phyloP scores from a whole-genome alignment of 148 eudicot genomes.

The Rhododendron griersonianum region DNA sequence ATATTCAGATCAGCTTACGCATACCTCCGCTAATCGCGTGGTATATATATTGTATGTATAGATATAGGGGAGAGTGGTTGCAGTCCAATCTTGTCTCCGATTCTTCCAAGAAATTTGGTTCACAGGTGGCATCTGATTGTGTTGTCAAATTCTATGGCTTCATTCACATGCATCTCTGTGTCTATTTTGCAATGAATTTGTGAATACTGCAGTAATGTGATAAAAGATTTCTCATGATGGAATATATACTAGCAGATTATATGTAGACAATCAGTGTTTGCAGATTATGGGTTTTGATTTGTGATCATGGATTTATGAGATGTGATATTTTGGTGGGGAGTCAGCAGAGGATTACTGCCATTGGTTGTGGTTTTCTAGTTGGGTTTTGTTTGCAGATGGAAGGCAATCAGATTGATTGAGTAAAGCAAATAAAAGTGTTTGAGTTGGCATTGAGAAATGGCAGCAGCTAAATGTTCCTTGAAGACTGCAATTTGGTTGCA shows the following conservation, averaged over 20 bases:
- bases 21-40: too few species aligned
- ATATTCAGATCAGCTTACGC: background rate
- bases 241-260: background rate
- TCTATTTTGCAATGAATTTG: background rate
- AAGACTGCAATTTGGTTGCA: background rate
- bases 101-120: conserved; percentile 2
- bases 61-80: background rate
- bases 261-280: background rate
- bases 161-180: background rate
- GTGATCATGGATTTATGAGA: background rate
- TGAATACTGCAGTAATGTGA: background rate
- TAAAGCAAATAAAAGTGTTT: background rate
- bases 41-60: background rate
- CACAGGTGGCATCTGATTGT: conserved; percentile 6
- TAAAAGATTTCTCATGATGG: background rate
- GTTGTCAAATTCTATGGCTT: background rate
- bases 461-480: background rate
- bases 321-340: background rate
- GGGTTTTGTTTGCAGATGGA: background rate
- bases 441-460: background rate
- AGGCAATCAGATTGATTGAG: background rate
- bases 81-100: conserved; percentile 9
- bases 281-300: background rate
- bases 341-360: background rate
- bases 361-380: conserved; percentile 1